phyloP scores from a whole-genome alignment of 305 asterid species.

The Petunia hybrid region DNA sequence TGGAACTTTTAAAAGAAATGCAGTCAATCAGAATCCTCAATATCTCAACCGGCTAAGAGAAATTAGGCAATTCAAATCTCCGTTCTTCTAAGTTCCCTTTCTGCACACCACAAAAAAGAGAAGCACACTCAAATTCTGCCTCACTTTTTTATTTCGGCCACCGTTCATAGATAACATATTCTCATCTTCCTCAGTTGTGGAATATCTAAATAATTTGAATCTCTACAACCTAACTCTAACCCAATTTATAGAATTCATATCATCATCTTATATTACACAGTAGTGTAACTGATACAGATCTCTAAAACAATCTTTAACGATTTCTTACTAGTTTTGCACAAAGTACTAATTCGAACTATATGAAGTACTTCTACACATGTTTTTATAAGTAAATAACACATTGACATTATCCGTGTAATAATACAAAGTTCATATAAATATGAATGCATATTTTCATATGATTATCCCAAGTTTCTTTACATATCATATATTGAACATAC shows the following conservation, averaged over 20 bases:
- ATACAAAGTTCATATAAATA: not conserved
- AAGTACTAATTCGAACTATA: not conserved
- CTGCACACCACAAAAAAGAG: not conserved
- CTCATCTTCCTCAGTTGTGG: not conserved
- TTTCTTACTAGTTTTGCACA: conserved; percentile 16
- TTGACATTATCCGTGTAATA: not conserved
- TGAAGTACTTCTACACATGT: not conserved
- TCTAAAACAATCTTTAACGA: not conserved
- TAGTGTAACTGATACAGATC: not conserved
- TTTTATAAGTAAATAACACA: not conserved
- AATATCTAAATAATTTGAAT: not conserved
- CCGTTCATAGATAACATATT: conserved; percentile 1
- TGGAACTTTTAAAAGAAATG: not conserved
- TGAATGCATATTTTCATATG: not conserved
- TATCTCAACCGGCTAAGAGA: not conserved
- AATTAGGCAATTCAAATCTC: not conserved
- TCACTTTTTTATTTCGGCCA: not conserved
- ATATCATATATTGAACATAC: not conserved
- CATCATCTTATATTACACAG: not conserved
- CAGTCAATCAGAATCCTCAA: not conserved
- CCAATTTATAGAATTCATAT: conserved; percentile 16
- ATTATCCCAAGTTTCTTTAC: not conserved
- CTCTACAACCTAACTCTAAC: not conserved
- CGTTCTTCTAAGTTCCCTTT: not conserved
- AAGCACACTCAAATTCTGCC: not conserved